Conservation (phyloP, 2,329 filamentous ascomycete genomes). For the Plectosphaerella sp. region DNA sequence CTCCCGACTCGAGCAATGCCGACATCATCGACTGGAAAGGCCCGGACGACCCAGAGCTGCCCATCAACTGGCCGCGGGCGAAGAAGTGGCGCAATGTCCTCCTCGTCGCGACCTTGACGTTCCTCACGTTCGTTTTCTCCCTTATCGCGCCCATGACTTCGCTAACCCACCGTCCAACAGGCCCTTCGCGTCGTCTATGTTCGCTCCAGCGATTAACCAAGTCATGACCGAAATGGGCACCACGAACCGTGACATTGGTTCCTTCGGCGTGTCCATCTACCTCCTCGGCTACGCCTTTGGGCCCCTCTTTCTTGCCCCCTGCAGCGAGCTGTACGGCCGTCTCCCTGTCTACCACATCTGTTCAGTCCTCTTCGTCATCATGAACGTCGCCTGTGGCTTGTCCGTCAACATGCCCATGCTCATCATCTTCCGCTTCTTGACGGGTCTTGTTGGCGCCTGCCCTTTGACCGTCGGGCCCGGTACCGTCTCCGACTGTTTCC, state of each 20-base stretch:
- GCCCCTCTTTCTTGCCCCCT: conserved; percentile 52
- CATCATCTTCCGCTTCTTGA: conserved; percentile 39
- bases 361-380: conserved; percentile 38
- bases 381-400: conserved; percentile 22
- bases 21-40: conserved; percentile 54
- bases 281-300: conserved; percentile 60
- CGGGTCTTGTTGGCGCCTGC: neutral
- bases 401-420: conserved; percentile 33
- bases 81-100: conserved; percentile 29
- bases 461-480: conserved; percentile 48
- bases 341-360: conserved; percentile 42
- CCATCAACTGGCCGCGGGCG: conserved; percentile 50
- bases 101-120: conserved; percentile 33
- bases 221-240: conserved; percentile 47
- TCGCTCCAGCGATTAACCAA: conserved; percentile 49
- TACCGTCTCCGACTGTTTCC: conserved; percentile 61
- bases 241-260: conserved; percentile 35
- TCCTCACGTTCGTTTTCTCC: conserved; percentile 26
- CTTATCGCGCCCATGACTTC: neutral
- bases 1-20: too few species aligned
- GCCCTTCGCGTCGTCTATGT: conserved; percentile 51
- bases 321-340: conserved; percentile 58
- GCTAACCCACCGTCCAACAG: conserved; percentile 15
- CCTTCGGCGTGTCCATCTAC: conserved; percentile 56
- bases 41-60: conserved; percentile 51